Percentiles rank a stretch among this genome's conserved stretches.
Conservation (phyloP, 805 yeast species). For the Pichia exigua region DNA sequence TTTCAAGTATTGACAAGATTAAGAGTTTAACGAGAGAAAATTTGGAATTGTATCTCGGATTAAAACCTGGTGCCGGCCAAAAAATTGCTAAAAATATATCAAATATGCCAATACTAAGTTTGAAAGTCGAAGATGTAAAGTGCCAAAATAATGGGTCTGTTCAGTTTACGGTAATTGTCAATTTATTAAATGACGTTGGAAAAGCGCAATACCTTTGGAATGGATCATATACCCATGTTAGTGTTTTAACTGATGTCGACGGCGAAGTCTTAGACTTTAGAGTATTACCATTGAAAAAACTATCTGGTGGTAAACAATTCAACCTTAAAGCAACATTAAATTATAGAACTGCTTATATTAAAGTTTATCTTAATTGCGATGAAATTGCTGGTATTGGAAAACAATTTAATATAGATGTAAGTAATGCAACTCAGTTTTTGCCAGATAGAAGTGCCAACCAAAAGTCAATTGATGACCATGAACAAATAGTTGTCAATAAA, state of each 20-base stretch:
- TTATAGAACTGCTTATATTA: slow-evolving; percentile 19
- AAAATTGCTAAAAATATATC: slow-evolving; percentile 30
- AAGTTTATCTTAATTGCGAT: slow-evolving; percentile 30
- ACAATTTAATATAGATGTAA: background rate
- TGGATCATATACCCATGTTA: slow-evolving; percentile 7
- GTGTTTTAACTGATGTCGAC: slow-evolving; percentile 9
- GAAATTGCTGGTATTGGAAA: slow-evolving; percentile 30
- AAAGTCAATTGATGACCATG: background rate
- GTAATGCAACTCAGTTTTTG: background rate
- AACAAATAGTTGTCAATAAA: background rate
- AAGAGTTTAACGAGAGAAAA: slow-evolving; percentile 23
- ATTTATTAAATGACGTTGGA: slow-evolving; percentile 19
- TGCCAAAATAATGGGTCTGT: slow-evolving; percentile 17
- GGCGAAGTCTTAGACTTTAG: slow-evolving; percentile 40
- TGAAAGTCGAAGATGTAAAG: slow-evolving; percentile 17
- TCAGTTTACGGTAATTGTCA: slow-evolving; percentile 28
- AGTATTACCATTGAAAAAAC: slow-evolving; percentile 27
- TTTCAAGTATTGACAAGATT: slow-evolving; percentile 28
- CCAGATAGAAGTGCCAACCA: background rate
- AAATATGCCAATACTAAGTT: slow-evolving; percentile 30
- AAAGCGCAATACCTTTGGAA: slow-evolving; percentile 10
- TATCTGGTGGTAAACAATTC: slow-evolving; percentile 21
- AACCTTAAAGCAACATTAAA: slow-evolving; percentile 19
- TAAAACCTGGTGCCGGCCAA: slow-evolving; percentile 34
- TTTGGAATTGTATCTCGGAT: slow-evolving; percentile 35